Base-by-base conservation (phyloP, 345 rosid genomes). In the Citrus medica region DNA sequence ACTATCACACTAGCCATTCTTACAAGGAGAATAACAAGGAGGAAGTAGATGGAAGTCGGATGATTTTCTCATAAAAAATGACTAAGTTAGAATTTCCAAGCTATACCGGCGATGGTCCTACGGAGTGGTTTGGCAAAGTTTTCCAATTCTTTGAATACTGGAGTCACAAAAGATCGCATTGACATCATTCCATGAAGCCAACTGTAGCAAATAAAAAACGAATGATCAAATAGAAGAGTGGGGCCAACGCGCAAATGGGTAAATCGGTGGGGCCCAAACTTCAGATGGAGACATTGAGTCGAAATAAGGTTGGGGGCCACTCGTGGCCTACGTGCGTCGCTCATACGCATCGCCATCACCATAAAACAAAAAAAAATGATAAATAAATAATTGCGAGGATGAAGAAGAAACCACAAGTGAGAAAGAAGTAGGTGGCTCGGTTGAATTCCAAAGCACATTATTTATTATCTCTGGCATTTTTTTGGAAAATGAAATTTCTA, bases 311-410 rank as follows among this genome's bases (percentile, higher is more conserved):
- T 42, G 61, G 66, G 0, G 78, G 19, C 73, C 61, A 77, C 46
- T 7, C 2, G 12, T 12, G 21, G 69, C 17, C 71, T 79, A 79
- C 82, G 82, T 76, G 73, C 80, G 75, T 42, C 75, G 14, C 69
- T 56, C 55, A 2, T 64, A 24, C 70, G 58, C 38, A 75, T 82
- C 75, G 14, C 79, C 71, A 40, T 75, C 79, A n/a, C 78, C 70
- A 0, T 27, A 56, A 67, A 56, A 55, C 17, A n/a, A n/a, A 32
- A 37, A 21, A 0, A 25, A 21, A 0, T 19, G 10, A 30, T 21
- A 33, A 72, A 69, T 27, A 42, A 69, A 46, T 46, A 12, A 46
- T 46, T 46, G 51, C 1, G 53, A 25, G 27, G 56, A 69, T 5
- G 35, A 27, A 25, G 58, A 46, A 19, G 59, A 21, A 24, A 28